phyloP scores from a whole-genome alignment of 2,329 filamentous ascomycete species.

The Teratosphaeria epicoccoides region DNA sequence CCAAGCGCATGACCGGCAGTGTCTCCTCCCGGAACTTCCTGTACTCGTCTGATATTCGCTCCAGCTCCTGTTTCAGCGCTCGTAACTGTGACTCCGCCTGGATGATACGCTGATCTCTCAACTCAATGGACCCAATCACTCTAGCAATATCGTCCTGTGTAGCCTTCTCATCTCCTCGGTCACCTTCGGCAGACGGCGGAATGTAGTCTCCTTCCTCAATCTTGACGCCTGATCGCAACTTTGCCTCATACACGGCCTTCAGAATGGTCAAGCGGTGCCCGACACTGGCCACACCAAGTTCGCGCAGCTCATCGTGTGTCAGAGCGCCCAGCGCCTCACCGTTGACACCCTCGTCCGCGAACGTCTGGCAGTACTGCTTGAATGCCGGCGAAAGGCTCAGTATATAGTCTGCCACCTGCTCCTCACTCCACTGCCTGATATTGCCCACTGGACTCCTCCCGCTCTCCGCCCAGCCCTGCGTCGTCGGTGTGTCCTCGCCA shows the following conservation, averaged over 20 bases:
- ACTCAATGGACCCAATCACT: constrained; percentile 76
- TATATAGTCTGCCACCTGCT: constrained; percentile 86
- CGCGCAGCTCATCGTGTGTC: constrained; percentile 85
- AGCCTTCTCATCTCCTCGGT: constrained; percentile 72
- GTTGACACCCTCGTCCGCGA: constrained; percentile 79
- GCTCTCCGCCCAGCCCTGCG: constrained; percentile 30
- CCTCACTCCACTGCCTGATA: constrained; percentile 70
- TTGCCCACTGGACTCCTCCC: constrained; percentile 55
- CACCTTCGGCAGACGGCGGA: constrained; percentile 79
- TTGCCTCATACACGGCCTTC: constrained; percentile 92
- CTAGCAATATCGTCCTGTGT: constrained; percentile 89
- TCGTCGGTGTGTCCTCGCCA: constrained; percentile 68
- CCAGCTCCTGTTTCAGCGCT: constrained; percentile 50
- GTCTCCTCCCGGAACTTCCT: constrained; percentile 81
- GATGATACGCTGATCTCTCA: constrained; percentile 83
- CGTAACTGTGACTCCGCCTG: constrained; percentile 74
- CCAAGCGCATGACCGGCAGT: constrained; percentile 76
- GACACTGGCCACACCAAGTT: constrained; percentile 86
- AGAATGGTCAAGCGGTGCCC: constrained; percentile 90
- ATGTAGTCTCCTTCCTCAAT: constrained; percentile 91
- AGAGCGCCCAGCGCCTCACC: constrained; percentile 83
- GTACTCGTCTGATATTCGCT: constrained; percentile 62
- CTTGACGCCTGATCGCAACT: constrained; percentile 83
- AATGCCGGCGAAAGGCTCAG: constrained; percentile 29
- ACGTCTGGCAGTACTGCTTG: constrained; percentile 25